Percentiles rank a stretch among this genome's conserved stretches.
Conservation (phyloP, 805 yeast species). For the Cyberlindnera petersonii region DNA sequence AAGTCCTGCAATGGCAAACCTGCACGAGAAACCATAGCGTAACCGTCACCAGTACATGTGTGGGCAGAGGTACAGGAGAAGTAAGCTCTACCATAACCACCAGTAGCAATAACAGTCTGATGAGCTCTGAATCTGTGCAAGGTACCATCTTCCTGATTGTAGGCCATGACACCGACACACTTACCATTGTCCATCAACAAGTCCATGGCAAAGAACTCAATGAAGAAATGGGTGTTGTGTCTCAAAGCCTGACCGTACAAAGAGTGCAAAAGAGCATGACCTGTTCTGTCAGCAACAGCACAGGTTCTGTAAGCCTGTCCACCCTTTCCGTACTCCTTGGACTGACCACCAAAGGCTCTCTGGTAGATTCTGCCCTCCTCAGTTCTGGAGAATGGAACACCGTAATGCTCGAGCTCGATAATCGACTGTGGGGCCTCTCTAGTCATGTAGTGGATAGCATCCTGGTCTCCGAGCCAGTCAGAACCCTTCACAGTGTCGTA, state of each 20-base stretch:
- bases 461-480: conserved; percentile 99
- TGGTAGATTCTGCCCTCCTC: conserved; percentile 96
- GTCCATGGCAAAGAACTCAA: conserved; percentile 95
- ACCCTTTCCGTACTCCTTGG: conserved; percentile 93
- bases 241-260: conserved; percentile 94
- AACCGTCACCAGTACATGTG: conserved; percentile 99
- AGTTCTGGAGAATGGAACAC: conserved; percentile 97
- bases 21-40: conserved; percentile 97
- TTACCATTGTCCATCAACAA: conserved; percentile 91
- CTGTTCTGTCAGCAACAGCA: conserved; percentile 99
- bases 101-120: conserved; percentile 94
- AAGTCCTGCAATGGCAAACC: conserved; percentile 96
- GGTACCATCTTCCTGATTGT: conserved; percentile 98
- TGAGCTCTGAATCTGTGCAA: conserved; percentile 96
- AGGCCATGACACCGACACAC: conserved; percentile 95
- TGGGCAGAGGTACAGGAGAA: conserved; percentile 99
- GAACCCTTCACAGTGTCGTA: conserved; percentile 99
- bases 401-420: conserved; percentile 95
- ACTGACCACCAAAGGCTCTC: conserved; percentile 98
- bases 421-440: conserved; percentile 95
- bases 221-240: conserved; percentile 96
- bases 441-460: conserved; percentile 98
- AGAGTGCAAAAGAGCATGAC: conserved; percentile 94
- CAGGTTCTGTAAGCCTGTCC: conserved; percentile 99
- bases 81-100: conserved; percentile 98